Base-by-base conservation (phyloP, 2,329 filamentous ascomycete genomes). In the Cercospora brassicicola region DNA sequence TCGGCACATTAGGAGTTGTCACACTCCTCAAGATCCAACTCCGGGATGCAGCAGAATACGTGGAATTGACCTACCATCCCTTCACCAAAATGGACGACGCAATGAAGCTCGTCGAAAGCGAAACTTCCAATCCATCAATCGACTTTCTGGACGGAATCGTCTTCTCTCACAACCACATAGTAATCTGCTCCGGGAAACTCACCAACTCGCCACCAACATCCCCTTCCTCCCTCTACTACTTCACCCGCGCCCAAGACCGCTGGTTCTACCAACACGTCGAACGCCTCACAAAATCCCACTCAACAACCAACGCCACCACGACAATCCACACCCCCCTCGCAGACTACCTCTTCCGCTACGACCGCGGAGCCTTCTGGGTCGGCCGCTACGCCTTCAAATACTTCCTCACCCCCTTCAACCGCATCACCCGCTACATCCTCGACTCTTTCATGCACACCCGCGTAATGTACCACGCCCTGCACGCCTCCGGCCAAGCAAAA, bases 201-300 rank as follows among this genome's bases (percentile, higher is more conserved):
- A 66, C 59, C 7, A 60, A 70, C 45, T 39, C 59, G 0, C 68
- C 83, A 0, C 33, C 62, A 10, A 83, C 83, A 0, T 64, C 75
- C 30, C 30, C 30, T 8, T 69, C 64, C 11, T 73, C 76, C 28
- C 18, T 80, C 1, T 77, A 80, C 63, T 74, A 74, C 0, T 90
- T 92, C 77, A 85, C 84, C n/a, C 81, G 85, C 10, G 80, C 85
- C 0, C 78, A 77, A 3, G 90, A 93, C 71, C 87, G 89, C 0
- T 93, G 90, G 91, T 92, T 91, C 75, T 93, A 92, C 68, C 80
- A 92, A 2, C 90, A 91, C 71, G 89, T 86, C 1, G 79, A 87
- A 70, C 78, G 82, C 9, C 68, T 62, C 20, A 72, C 68, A 20
- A 66, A 33, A 10, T 51, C 4, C 28, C 23, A 20, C 10, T 66